A percentile compares a stretch with the other conserved stretches of the same genome.
These are phyloP conservation scores for Apodospora peruviana DNA, from an alignment of 495 filamentous ascomycete genomes.

Conservation along the genomic window DNA sequence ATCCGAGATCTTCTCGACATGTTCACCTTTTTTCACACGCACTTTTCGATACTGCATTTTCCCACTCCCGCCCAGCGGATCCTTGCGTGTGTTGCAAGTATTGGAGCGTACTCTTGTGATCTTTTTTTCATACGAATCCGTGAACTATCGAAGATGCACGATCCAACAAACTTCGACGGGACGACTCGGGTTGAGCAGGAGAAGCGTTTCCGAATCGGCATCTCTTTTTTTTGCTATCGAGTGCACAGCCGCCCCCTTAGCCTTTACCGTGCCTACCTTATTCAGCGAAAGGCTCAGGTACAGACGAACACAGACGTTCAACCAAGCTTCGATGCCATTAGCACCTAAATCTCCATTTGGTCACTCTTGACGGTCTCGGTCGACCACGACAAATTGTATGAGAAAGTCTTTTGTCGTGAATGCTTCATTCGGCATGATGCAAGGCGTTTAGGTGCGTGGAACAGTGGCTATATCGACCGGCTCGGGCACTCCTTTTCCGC, in stretches of 20 bases:
- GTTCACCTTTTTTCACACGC: constrained; percentile 59
- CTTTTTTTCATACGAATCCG: constrained; percentile 43
- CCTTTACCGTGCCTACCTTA: constrained; percentile 56
- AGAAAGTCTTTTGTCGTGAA: constrained; percentile 68
- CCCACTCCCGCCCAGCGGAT: constrained; percentile 59
- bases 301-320: too few relatives aligned
- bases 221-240: constrained; percentile 55
- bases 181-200: constrained; percentile 61
- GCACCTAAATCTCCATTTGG: constrained; percentile 51
- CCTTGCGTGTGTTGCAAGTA: constrained; percentile 54
- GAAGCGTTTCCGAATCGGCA: constrained; percentile 55
- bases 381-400: constrained; percentile 55
- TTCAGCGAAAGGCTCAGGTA: too few relatives aligned
- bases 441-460: constrained; percentile 29
- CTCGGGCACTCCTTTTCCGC: constrained; percentile 39
- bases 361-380: constrained; percentile 44
- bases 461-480: constrained; percentile 27
- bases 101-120: constrained; percentile 63
- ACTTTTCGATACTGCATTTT: constrained; percentile 65
- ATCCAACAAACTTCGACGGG: constrained; percentile 49
- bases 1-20: constrained; percentile 56
- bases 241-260: constrained; percentile 56
- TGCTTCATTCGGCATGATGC: constrained; percentile 51
- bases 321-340: constrained; percentile 45
- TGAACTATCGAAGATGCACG: constrained; percentile 27